phyloP scores from a whole-genome alignment of 2,329 filamentous ascomycete genomes.

The Ilyonectria mors-panacis region DNA sequence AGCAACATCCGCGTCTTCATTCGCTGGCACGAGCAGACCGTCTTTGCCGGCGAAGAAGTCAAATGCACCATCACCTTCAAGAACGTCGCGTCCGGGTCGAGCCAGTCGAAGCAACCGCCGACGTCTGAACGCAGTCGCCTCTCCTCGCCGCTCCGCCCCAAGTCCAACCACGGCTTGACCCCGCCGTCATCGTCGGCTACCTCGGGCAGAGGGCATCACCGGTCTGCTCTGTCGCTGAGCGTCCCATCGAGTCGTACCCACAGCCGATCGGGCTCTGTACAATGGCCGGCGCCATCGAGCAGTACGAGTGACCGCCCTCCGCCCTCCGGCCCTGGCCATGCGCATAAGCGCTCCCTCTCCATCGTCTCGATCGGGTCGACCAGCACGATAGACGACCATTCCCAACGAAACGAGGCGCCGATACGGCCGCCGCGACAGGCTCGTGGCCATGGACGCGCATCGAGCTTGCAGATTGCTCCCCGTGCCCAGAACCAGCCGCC shows the following conservation, averaged over 20 bases:
- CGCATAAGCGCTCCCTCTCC: conserved; percentile 83
- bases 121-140: conserved; percentile 54
- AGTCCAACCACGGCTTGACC: conserved; percentile 61
- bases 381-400: conserved; percentile 63
- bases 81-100: conserved; percentile 75
- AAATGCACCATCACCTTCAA: conserved; percentile 97
- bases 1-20: conserved; percentile 95
- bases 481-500: conserved; percentile 61
- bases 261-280: conserved; percentile 62
- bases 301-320: conserved; percentile 47
- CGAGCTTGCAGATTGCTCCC: conserved; percentile 81
- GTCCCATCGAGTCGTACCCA: conserved; percentile 63
- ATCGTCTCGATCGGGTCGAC: conserved; percentile 83
- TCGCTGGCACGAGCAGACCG: conserved; percentile 92
- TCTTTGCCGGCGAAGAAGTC: conserved; percentile 96
- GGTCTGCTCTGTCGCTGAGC: conserved; percentile 76
- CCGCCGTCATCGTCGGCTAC: conserved; percentile 59
- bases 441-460: conserved; percentile 81
- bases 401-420: conserved; percentile 59
- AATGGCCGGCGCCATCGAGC: conserved; percentile 59
- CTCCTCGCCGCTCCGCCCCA: conserved; percentile 62
- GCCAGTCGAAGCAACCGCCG: conserved; percentile 49
- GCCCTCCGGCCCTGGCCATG: conserved; percentile 60
- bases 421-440: conserved; percentile 64
- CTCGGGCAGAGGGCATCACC: conserved; percentile 70